Evolutionary conservation across 164 flowering plant genomes (phyloP).

Genomic region (Vitis amurensis): DNA sequence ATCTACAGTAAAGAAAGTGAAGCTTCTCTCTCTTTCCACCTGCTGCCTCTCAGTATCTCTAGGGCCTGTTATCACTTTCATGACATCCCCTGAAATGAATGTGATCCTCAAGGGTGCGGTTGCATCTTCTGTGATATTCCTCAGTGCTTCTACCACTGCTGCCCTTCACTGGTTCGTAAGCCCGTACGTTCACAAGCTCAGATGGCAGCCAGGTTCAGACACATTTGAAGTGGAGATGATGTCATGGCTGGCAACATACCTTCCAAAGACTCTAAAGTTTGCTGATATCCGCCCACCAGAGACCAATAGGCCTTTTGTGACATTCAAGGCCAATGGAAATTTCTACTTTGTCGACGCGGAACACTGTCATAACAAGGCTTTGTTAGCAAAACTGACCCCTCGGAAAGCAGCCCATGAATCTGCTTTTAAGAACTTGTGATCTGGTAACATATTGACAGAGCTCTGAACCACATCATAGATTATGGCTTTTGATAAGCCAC

Average conservation of each 20-base stretch:
- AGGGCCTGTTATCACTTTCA: constrained; percentile 91
- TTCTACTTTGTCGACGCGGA: constrained; percentile 80
- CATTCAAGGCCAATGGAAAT: constrained; percentile 72
- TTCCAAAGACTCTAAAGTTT: constrained; percentile 72
- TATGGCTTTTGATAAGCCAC: too few relatives aligned
- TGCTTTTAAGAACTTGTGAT: constrained; percentile 78
- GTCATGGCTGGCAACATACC: constrained; percentile 77
- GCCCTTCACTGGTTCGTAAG: constrained; percentile 96
- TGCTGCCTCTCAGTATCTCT: constrained; percentile 93
- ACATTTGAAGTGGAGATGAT: constrained; percentile 86
- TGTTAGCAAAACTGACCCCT: constrained; percentile 83
- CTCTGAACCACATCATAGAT: too few relatives aligned
- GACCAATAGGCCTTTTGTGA: constrained; percentile 79
- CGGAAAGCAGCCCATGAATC: constrained; percentile 56
- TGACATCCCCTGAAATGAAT: constrained; percentile 81
- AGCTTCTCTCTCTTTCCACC: constrained; percentile 90
- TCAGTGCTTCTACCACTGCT: constrained; percentile 89
- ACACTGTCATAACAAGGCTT: constrained; percentile 88
- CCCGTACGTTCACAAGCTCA: constrained; percentile 89
- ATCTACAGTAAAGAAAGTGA: constrained; percentile 89
- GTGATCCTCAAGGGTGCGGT: constrained; percentile 91
- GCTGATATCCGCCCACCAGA: constrained; percentile 71
- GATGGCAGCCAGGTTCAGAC: constrained; percentile 93
- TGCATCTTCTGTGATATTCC: constrained; percentile 81
- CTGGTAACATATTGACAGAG: too few relatives aligned